Conservation (phyloP, 768 basidiomycete genomes). For the Phlebiopsis gigantea region DNA sequence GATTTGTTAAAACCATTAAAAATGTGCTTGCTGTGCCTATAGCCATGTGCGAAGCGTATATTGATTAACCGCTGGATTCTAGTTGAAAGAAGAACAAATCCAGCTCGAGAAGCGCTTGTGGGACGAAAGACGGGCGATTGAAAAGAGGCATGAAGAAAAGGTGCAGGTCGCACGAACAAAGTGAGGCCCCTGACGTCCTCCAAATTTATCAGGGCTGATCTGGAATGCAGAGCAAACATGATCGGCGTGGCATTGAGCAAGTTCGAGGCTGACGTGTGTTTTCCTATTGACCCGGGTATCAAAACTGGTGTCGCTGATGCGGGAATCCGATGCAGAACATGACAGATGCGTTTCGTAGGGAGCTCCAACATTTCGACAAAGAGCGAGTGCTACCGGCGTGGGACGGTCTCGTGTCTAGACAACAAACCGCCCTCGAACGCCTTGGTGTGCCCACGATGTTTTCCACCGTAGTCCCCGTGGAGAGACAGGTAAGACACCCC, state of each 20-base stretch:
- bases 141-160: slow-evolving; percentile 64
- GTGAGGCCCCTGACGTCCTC: slow-evolving; percentile 32
- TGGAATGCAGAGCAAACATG: slow-evolving; percentile 52
- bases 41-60: neutral
- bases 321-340: slow-evolving; percentile 46
- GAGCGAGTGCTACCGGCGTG: slow-evolving; percentile 68
- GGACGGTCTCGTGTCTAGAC: slow-evolving; percentile 68
- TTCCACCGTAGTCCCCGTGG: slow-evolving; percentile 38
- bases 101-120: slow-evolving; percentile 62
- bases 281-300: neutral
- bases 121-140: slow-evolving; percentile 60
- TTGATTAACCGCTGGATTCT: neutral
- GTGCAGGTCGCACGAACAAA: slow-evolving; percentile 63
- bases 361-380: slow-evolving; percentile 62
- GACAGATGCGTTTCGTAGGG: slow-evolving; percentile 56
- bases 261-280: slow-evolving; percentile 60
- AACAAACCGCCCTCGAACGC: slow-evolving; percentile 58
- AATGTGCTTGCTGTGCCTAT: slow-evolving; percentile 36
- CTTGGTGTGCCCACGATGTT: slow-evolving; percentile 72
- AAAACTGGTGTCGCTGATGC: neutral
- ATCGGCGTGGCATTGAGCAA: slow-evolving; percentile 61
- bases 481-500: slow-evolving; percentile 50
- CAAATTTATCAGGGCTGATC: neutral
- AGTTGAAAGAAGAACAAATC: slow-evolving; percentile 73
- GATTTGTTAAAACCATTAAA: slow-evolving; percentile 43